These are phyloP conservation scores for Chalara sp. DNA, from an alignment of 2,329 filamentous ascomycete genomes.

Conservation along the genomic window DNA sequence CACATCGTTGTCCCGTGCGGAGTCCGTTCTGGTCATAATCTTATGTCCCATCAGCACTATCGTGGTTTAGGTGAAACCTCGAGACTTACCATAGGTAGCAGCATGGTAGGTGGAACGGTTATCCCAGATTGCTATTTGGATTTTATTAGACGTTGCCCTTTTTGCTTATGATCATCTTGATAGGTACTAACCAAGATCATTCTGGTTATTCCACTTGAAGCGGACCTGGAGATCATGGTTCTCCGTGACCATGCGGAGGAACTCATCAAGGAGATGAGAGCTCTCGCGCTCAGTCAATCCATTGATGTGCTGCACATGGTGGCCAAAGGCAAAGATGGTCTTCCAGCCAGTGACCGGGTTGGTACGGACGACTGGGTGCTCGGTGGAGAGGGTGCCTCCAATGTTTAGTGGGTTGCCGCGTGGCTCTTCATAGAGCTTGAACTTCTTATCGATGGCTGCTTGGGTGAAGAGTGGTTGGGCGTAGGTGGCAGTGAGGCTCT, in stretches of 20 bases:
- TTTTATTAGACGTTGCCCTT: too few species aligned
- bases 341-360: constrained; percentile 45
- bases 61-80: too few species aligned
- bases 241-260: constrained; percentile 41
- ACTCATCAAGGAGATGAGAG: constrained; percentile 41
- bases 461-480: constrained; percentile 43
- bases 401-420: constrained; percentile 52
- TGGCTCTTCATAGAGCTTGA: constrained; percentile 35
- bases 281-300: constrained; percentile 41
- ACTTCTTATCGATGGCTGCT: constrained; percentile 37
- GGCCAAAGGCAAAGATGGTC: constrained; percentile 44
- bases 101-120: constrained; percentile 48
- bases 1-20: constrained; percentile 38
- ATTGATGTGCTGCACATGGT: constrained; percentile 44
- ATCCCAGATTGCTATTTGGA: constrained; percentile 44
- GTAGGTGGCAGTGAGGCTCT: constrained; percentile 49
- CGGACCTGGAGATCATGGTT: constrained; percentile 50
- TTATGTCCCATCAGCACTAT: too few species aligned
- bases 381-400: constrained; percentile 36
- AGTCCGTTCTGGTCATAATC: constrained; percentile 36
- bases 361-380: constrained; percentile 47
- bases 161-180: too few species aligned
- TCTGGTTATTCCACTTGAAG: constrained; percentile 26
- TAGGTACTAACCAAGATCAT: neutral
- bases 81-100: constrained; percentile 36